Evolutionary conservation across 352 stramenopile species (phyloP), one percentile per base, ranked within the genome.

Genomic region (Phytophthora gonapodyides): DNA sequence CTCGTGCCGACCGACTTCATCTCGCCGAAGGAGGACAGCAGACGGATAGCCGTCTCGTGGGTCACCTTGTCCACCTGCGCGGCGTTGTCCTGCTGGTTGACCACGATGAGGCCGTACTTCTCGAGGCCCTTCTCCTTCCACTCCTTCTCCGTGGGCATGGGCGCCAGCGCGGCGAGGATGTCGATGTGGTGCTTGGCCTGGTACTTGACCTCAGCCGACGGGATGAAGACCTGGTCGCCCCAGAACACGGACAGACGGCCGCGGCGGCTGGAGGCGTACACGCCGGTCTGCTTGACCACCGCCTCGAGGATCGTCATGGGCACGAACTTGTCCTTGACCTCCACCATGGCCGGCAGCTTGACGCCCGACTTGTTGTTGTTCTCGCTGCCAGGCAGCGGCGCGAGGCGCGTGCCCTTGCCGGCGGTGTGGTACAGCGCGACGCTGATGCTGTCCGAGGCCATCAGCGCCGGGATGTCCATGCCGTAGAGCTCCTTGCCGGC

Each of bases 351-450:
- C 4, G 96, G 96, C 30, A 99, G 83, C 92, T 99, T 99, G 42
- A 99, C 97, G 53, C 96, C 97, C 21, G 96, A 98, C 80, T 99
- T 99, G 84, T 99, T 99, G 80, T 99, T 99, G 82, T 99, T 99
- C 70, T 99, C 97, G 48, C 86, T 97, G 36, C 96, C 97, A 7
- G 96, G 96, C 35, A 99, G 78, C 40, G 96, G 97, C 38, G 97
- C 96, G 19, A 99, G 85, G 19, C 97, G 92, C 50, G 97, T 99
- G 42, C 96, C 97, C 75, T 99, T 99, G 66, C 97, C 97, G 8
- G 97, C 97, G 19, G 97, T 99, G 85, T 99, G 96, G 81, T 98
- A 99, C 30, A 99, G 75, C 38, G 94, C 95, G 5, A 98, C 93
- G 54, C 83, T 97, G 71, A 99, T 93, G 35, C 77, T 75, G 5